phyloP scores from a whole-genome alignment of 495 filamentous ascomycete genomes.

The Podospora fimiseda region DNA sequence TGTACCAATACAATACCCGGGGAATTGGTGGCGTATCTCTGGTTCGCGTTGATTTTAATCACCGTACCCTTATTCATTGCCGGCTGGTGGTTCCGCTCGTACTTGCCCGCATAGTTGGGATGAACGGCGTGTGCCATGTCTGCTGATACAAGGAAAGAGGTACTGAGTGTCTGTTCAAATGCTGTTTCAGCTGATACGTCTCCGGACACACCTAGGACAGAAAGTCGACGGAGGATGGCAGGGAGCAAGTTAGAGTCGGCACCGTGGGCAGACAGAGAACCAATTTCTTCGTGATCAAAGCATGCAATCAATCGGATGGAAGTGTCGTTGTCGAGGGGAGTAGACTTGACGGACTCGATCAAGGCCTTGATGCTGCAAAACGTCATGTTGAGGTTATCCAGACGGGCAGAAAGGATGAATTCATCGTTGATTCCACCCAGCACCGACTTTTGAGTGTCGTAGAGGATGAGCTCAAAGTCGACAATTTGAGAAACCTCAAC shows the following conservation, averaged over 20 bases:
- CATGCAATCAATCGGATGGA: slow-evolving; percentile 82
- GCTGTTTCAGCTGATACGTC: slow-evolving; percentile 58
- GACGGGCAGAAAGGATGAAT: slow-evolving; percentile 84
- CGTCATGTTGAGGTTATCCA: slow-evolving; percentile 94
- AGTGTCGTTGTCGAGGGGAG: slow-evolving; percentile 63
- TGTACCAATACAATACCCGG: slow-evolving; percentile 90
- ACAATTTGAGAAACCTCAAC: slow-evolving; percentile 64
- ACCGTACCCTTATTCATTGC: slow-evolving; percentile 95
- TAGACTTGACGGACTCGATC: slow-evolving; percentile 64
- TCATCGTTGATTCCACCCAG: slow-evolving; percentile 89
- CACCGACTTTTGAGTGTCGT: slow-evolving; percentile 85
- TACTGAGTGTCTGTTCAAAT: slow-evolving; percentile 86
- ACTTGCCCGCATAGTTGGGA: slow-evolving; percentile 88
- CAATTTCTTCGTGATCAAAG: slow-evolving; percentile 98
- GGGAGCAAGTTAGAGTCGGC: slow-evolving; percentile 90
- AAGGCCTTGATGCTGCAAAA: slow-evolving; percentile 79
- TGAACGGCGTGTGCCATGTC: slow-evolving; percentile 96
- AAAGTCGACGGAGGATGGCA: slow-evolving; percentile 79
- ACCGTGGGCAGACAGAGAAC: slow-evolving; percentile 83
- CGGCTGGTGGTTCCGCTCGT: slow-evolving; percentile 83
- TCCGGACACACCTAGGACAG: slow-evolving; percentile 68
- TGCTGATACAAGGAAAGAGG: slow-evolving; percentile 91
- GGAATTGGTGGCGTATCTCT: slow-evolving; percentile 90
- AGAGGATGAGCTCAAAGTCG: slow-evolving; percentile 94
- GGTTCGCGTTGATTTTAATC: slow-evolving; percentile 97